Percentiles rank a stretch among this genome's conserved stretches.
These are phyloP conservation scores for Fusarium sacchari DNA, from an alignment of 2,329 filamentous ascomycete species.

Conservation along the genomic window DNA sequence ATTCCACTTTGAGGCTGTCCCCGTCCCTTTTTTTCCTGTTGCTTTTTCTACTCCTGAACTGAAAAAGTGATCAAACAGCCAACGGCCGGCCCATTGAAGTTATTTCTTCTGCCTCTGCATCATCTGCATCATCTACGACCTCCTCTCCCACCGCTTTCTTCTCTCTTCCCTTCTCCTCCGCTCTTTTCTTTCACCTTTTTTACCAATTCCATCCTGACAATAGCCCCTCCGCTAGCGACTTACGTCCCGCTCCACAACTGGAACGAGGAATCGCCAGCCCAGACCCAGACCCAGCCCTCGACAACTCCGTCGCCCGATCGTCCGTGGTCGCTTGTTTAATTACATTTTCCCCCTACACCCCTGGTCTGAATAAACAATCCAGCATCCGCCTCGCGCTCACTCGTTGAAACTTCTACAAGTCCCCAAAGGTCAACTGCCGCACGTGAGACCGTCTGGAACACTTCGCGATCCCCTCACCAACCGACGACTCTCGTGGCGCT, in stretches of 20 bases:
- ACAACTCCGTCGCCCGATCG: slow-evolving; percentile 32
- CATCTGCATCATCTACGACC: neutral
- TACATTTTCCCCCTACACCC: slow-evolving; percentile 42
- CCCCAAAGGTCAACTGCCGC: slow-evolving; percentile 26
- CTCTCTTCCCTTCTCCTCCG: slow-evolving; percentile 10
- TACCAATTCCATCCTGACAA: slow-evolving; percentile 13
- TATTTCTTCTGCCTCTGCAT: slow-evolving; percentile 14
- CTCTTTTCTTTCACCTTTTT: slow-evolving; percentile 18
- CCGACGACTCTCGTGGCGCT: slow-evolving; percentile 25
- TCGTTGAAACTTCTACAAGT: slow-evolving; percentile 23
- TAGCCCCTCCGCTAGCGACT: slow-evolving; percentile 30
- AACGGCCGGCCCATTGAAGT: slow-evolving; percentile 9
- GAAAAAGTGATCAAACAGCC: slow-evolving; percentile 24
- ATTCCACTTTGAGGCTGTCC: slow-evolving; percentile 29
- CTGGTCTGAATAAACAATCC: slow-evolving; percentile 42
- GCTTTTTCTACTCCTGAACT: slow-evolving; percentile 31
- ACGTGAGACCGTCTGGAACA: slow-evolving; percentile 39
- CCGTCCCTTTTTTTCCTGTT: slow-evolving; percentile 29
- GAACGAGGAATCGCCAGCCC: slow-evolving; percentile 36
- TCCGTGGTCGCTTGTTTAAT: slow-evolving; percentile 43
- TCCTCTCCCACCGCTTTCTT: slow-evolving; percentile 8
- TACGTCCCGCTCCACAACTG: slow-evolving; percentile 32
- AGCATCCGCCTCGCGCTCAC: slow-evolving; percentile 24
- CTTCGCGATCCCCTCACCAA: slow-evolving; percentile 30
- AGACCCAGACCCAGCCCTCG: slow-evolving; percentile 15